A percentile compares a stretch with the other conserved stretches of the same genome.
Evolutionary conservation across 1,284 basidiomycete species (phyloP).

Genomic region (Marasmius tenuissimus): DNA sequence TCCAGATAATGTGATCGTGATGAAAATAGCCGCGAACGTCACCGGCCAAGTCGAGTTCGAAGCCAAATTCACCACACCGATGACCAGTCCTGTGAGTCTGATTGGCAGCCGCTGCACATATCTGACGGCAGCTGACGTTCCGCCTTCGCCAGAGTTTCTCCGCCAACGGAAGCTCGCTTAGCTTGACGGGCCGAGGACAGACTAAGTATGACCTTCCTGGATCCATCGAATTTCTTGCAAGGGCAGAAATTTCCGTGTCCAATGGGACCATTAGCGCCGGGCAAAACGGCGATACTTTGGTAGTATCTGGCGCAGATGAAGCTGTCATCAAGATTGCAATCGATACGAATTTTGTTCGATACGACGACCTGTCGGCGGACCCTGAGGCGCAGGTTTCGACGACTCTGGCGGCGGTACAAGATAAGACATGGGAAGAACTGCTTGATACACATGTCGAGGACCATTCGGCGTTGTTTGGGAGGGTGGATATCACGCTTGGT

Average conservation of each 20-base stretch:
- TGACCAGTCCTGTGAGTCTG: slow-evolving; percentile 9
- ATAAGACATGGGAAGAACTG: slow-evolving; percentile 11
- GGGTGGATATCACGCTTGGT: slow-evolving; percentile 15
- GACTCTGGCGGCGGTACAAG: slow-evolving; percentile 7
- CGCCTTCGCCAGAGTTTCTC: slow-evolving; percentile 2
- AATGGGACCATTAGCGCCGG: not conserved
- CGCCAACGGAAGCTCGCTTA: slow-evolving; percentile 4
- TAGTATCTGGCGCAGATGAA: slow-evolving; percentile 12
- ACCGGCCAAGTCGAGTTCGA: slow-evolving; percentile 6
- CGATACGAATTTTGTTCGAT: slow-evolving; percentile 16
- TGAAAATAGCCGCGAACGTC: slow-evolving; percentile 10
- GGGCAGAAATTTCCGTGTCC: slow-evolving; percentile 6
- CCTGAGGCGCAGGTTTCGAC: slow-evolving; percentile 7
- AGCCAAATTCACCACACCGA: slow-evolving; percentile 12
- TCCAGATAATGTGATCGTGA: slow-evolving; percentile 15
- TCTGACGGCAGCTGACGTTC: not conserved
- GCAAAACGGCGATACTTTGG: not conserved
- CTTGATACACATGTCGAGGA: slow-evolving; percentile 13
- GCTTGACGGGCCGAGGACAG: slow-evolving; percentile 4
- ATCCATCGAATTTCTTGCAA: slow-evolving; percentile 10
- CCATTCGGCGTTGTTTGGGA: slow-evolving; percentile 12
- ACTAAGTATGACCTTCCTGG: slow-evolving; percentile 4
- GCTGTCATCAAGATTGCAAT: slow-evolving; percentile 13
- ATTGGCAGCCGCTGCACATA: not conserved
- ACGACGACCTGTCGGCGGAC: slow-evolving; percentile 13